Percentiles rank a stretch among this genome's conserved stretches.
phyloP scores from a whole-genome alignment of 306 rosid species.

The Fragaria nilgerrensis region DNA sequence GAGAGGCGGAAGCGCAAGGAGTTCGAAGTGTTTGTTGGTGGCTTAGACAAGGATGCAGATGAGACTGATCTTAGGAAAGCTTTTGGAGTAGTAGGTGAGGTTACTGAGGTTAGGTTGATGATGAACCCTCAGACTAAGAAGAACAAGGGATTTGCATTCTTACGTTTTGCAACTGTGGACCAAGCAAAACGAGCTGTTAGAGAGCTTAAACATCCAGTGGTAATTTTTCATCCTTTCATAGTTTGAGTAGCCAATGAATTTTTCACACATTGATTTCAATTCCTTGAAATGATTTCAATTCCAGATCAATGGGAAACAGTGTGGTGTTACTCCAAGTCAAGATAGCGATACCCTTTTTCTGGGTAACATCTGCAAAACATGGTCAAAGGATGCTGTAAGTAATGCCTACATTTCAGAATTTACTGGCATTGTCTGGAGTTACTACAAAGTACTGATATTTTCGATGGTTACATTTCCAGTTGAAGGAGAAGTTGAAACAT shows the following conservation, averaged over 20 bases:
- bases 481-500: conserved; percentile 87
- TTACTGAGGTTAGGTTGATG: conserved; percentile 90
- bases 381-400: conserved; percentile 97
- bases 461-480: conserved; percentile 54
- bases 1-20: conserved; percentile 94
- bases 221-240: conserved; percentile 42
- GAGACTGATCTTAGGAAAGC: conserved; percentile 83
- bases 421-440: conserved; percentile 23
- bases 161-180: conserved; percentile 83
- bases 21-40: conserved; percentile 97
- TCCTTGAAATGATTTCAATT: conserved; percentile 44
- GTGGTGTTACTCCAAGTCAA: conserved; percentile 96
- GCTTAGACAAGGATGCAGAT: conserved; percentile 89
- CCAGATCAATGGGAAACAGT: conserved; percentile 96
- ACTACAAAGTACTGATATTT: conserved; percentile 29
- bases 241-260: conserved; percentile 29
- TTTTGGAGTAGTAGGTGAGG: conserved; percentile 72
- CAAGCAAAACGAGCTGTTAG: conserved; percentile 87
- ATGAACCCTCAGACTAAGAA: conserved; percentile 94
- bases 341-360: conserved; percentile 94
- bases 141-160: conserved; percentile 97
- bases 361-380: conserved; percentile 96
- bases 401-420: conserved; percentile 23
- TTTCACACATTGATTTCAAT: conserved; percentile 24
- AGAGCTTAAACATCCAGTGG: conserved; percentile 83